Base-by-base conservation (phyloP, 768 basidiomycete species). In the Psilocybe sp. region DNA sequence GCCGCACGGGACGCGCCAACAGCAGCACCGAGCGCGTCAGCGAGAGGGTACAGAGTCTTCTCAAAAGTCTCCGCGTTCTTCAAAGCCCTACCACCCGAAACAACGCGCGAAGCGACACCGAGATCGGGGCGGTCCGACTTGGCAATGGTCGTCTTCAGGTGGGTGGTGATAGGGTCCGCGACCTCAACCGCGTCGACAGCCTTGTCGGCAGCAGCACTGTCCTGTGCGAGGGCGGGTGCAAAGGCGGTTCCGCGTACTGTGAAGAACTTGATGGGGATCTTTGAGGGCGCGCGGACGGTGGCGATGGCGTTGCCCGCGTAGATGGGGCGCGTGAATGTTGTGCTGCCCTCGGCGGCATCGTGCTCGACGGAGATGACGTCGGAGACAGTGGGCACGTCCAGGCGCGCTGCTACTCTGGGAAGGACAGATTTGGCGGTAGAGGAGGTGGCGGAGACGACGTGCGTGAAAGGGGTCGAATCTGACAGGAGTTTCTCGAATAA, bases 1-100 rank as follows among this genome's bases (percentile, higher is more conserved):
- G 97, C 97, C 5, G 97, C 97, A 47, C 97, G 84, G 15, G 92
- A 94, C n/a, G 97, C 97, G 51, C 97, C 97, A 52, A 99, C 90
- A 23, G 96, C 96, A 8, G 97, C 97, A 36, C 92, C 92, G 16
- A 99, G 77, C 1, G 78, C 84, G 64, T 98, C 97, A 2, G 96
- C 97, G 14, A 98, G 81, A 0, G 97, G 97, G 60, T 93, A 87
- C 34, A 98, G 73, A 9, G 87, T 87, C 28, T 77, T 68, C 45
- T 85, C 81, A 70, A 99, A 99, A n/a, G 88, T 94, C 62, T 94
- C 89, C 33, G 91, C 89, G 56, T 89, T 89, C 77, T 97, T 98
- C 62, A 98, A 73, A 5, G 95, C 96, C 46, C 97, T 80, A 15
- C 97, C 97, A 49, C 97, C 97, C 3, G 95, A 97, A 5, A 99